Evolutionary conservation across 1,284 basidiomycete species (phyloP).

Genomic region (Ustilago cynodontis): DNA sequence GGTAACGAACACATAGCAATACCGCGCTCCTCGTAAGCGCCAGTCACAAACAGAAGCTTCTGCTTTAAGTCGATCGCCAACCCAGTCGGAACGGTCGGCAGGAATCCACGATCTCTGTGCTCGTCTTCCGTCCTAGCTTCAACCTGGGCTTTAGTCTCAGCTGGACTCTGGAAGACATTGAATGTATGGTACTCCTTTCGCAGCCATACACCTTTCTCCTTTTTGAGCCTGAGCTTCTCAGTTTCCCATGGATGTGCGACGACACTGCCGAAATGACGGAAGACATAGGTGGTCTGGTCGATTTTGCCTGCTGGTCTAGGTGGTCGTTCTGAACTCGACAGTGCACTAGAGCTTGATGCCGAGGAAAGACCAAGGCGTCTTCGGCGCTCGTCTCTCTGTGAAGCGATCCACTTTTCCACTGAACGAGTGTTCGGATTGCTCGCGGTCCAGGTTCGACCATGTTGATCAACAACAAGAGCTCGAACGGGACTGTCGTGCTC

Average conservation of each 20-base stretch:
- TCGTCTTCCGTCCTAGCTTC: slow-evolving; percentile 33
- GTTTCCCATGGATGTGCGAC: slow-evolving; percentile 53
- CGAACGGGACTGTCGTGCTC: slow-evolving; percentile 29
- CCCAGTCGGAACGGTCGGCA: slow-evolving; percentile 52
- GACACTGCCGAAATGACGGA: slow-evolving; percentile 39
- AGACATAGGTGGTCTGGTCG: slow-evolving; percentile 54
- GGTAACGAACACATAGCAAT: slow-evolving; percentile 50
- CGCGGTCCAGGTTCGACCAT: slow-evolving; percentile 53
- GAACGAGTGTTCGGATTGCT: slow-evolving; percentile 34
- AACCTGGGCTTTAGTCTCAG: slow-evolving; percentile 38
- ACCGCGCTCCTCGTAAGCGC: slow-evolving; percentile 58
- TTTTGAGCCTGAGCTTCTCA: slow-evolving; percentile 39
- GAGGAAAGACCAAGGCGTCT: slow-evolving; percentile 26
- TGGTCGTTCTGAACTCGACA: slow-evolving; percentile 31
- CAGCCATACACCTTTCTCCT: slow-evolving; percentile 38
- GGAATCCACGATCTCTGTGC: slow-evolving; percentile 35
- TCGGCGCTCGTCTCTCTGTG: slow-evolving; percentile 30
- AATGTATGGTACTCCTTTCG: slow-evolving; percentile 50
- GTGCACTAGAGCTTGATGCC: not conserved
- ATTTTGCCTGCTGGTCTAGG: slow-evolving; percentile 36
- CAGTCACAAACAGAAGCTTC: slow-evolving; percentile 45
- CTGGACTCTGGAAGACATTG: slow-evolving; percentile 40
- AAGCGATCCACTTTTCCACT: slow-evolving; percentile 39
- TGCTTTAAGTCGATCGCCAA: slow-evolving; percentile 47
- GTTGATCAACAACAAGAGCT: slow-evolving; percentile 45